phyloP scores from a whole-genome alignment of 305 asterid species.

The Ilex paraguariensis region DNA sequence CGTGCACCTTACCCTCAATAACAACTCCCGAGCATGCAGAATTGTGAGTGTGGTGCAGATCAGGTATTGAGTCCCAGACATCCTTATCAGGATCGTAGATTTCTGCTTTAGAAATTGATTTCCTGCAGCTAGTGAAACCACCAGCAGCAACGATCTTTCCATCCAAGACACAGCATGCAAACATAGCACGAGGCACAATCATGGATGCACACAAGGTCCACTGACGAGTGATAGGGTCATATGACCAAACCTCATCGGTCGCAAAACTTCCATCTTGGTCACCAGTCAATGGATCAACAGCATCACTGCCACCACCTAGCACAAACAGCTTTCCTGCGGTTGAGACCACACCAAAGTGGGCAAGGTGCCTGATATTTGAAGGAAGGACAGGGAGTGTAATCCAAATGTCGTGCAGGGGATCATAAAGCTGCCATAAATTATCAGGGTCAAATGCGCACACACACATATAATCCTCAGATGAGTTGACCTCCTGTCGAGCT shows the following conservation, averaged over 20 bases:
- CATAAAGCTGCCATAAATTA: conserved; percentile 93
- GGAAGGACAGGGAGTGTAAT: conserved; percentile 86
- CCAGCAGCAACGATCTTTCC: conserved; percentile 96
- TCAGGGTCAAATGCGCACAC: conserved; percentile 92
- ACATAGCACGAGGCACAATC: conserved; percentile 95
- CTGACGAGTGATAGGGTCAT: conserved; percentile 52
- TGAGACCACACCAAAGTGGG: conserved; percentile 90
- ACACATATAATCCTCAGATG: conserved; percentile 77
- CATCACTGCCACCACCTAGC: conserved; percentile 94
- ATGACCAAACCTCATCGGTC: conserved; percentile 89
- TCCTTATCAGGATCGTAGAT: conserved; percentile 85
- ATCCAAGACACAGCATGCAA: conserved; percentile 86
- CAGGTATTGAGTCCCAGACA: conserved; percentile 75
- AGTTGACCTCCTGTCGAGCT: conserved; percentile 77
- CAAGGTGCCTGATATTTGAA: conserved; percentile 77
- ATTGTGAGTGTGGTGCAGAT: conserved; percentile 79
- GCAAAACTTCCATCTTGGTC: conserved; percentile 98
- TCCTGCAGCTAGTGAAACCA: conserved; percentile 84
- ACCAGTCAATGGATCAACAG: conserved; percentile 89
- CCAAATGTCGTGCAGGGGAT: conserved; percentile 85
- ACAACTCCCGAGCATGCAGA: conserved; percentile 86
- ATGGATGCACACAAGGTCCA: conserved; percentile 75
- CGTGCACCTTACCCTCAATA: conserved; percentile 71
- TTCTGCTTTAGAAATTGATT: conserved; percentile 88
- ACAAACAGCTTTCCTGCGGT: conserved; percentile 84